phyloP scores from a whole-genome alignment of 306 rosid genomes.

The Trichosanthes truncata region DNA sequence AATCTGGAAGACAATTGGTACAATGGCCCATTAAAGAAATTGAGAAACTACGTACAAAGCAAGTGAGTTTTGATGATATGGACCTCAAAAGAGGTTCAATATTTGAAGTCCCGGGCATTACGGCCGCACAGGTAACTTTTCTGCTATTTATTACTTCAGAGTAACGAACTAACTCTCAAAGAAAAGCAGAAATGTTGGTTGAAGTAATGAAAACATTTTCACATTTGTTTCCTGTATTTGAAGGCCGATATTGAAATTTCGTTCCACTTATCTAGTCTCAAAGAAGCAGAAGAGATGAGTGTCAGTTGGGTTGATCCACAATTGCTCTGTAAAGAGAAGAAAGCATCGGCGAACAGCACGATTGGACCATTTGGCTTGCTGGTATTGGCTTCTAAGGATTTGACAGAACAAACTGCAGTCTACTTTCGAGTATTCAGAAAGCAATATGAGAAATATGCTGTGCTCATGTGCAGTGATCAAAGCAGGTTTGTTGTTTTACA shows the following conservation, averaged over 20 bases:
- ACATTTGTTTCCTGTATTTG: not conserved
- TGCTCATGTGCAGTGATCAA: slow-evolving; percentile 68
- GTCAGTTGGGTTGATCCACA: slow-evolving; percentile 33
- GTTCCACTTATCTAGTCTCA: slow-evolving; percentile 29
- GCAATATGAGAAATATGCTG: slow-evolving; percentile 22
- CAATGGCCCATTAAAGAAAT: slow-evolving; percentile 61
- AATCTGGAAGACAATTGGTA: slow-evolving; percentile 36
- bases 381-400: slow-evolving; percentile 45
- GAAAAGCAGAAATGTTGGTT: not conserved
- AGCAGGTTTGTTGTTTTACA: slow-evolving; percentile 37
- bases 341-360: slow-evolving; percentile 23
- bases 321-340: slow-evolving; percentile 30
- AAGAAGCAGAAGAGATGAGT: slow-evolving; percentile 31
- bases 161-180: not conserved
- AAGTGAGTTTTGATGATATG: slow-evolving; percentile 18
- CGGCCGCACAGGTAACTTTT: slow-evolving; percentile 47
- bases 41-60: slow-evolving; percentile 25
- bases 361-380: slow-evolving; percentile 55
- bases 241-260: slow-evolving; percentile 53
- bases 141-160: not conserved
- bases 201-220: not conserved
- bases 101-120: slow-evolving; percentile 39
- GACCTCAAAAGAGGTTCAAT: slow-evolving; percentile 24
- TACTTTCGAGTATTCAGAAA: slow-evolving; percentile 34
- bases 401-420: slow-evolving; percentile 41